A percentile compares a stretch with the other conserved stretches of the same genome.
These are phyloP conservation scores for Paradendryphiella salina DNA, from an alignment of 2,329 filamentous ascomycete species.

Conservation along the genomic window DNA sequence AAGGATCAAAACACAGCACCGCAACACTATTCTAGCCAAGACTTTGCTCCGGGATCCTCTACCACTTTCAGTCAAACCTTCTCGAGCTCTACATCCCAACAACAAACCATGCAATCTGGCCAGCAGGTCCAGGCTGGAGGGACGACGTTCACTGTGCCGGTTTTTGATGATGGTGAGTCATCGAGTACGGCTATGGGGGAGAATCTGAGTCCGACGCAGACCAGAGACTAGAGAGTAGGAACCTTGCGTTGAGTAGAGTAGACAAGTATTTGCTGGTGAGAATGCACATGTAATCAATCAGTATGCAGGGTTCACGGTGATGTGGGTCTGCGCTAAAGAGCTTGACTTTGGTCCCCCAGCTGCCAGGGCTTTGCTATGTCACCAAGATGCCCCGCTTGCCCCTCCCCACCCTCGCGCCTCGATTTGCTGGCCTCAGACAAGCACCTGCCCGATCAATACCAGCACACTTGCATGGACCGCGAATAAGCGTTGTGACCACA, in stretches of 20 bases:
- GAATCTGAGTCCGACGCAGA: slow-evolving; percentile 19
- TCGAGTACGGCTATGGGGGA: slow-evolving; percentile 1
- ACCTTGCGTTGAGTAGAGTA: neutral
- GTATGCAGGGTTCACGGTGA: slow-evolving; percentile 2
- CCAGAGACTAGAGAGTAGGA: slow-evolving; percentile 1
- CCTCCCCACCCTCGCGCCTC: slow-evolving; percentile 21
- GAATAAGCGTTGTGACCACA: slow-evolving; percentile 33
- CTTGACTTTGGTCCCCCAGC: slow-evolving; percentile 8
- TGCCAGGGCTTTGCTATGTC: neutral
- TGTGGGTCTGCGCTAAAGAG: slow-evolving; percentile 12
- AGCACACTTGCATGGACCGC: slow-evolving; percentile 26
- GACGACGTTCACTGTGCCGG: slow-evolving; percentile 24
- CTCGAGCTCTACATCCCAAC: slow-evolving; percentile 6
- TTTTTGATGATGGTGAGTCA: slow-evolving; percentile 19
- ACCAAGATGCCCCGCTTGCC: slow-evolving; percentile 27
- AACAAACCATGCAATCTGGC: neutral
- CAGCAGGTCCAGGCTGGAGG: slow-evolving; percentile 21
- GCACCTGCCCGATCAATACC: slow-evolving; percentile 40
- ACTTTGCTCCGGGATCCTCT: slow-evolving; percentile 8
- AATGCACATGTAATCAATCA: neutral
- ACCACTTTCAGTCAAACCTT: slow-evolving; percentile 4
- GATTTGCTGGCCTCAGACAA: slow-evolving; percentile 20
- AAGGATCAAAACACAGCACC: neutral
- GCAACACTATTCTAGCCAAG: slow-evolving; percentile 5
- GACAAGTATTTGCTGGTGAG: neutral